Percentiles rank a stretch among this genome's conserved stretches.
phyloP scores from a whole-genome alignment of 2,329 filamentous ascomycete species.

The Fusarium pininemorale region DNA sequence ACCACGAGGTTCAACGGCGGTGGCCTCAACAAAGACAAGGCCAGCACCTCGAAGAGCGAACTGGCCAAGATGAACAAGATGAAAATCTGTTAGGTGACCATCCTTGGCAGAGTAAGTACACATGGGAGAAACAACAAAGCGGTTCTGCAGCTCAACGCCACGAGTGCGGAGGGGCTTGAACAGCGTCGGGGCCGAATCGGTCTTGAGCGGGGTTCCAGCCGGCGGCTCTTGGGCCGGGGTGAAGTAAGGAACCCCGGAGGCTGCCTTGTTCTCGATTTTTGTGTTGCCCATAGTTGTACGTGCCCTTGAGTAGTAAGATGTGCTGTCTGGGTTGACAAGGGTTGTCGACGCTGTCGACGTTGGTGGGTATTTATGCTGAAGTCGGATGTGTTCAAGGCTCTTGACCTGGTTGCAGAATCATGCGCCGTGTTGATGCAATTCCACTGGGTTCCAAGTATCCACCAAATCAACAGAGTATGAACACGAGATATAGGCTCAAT shows the following conservation, averaged over 20 bases:
- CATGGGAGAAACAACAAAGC: conserved; percentile 69
- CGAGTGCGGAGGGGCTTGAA: conserved; percentile 67
- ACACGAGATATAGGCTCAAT: neutral
- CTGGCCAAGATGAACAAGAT: conserved; percentile 83
- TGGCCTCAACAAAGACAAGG: conserved; percentile 81
- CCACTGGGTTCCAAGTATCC: neutral
- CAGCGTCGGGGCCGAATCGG: conserved; percentile 58
- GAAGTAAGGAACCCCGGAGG: conserved; percentile 60
- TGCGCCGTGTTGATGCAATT: conserved; percentile 4
- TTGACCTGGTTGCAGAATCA: neutral
- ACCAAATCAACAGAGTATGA: neutral
- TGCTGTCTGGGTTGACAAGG: neutral
- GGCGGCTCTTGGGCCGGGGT: conserved; percentile 64
- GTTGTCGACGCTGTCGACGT: neutral
- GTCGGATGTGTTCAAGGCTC: neutral
- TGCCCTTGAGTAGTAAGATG: neutral
- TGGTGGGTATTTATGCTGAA: conserved; percentile 10
- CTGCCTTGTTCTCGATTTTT: conserved; percentile 49
- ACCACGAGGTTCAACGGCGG: conserved; percentile 77
- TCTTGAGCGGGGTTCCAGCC: conserved; percentile 57
- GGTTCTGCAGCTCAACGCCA: conserved; percentile 62
- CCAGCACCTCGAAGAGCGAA: conserved; percentile 80
- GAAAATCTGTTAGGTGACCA: conserved; percentile 81
- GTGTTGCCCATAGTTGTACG: conserved; percentile 24
- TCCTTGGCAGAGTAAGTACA: conserved; percentile 66